Evolutionary conservation across 1,284 basidiomycete species (phyloP).

Genomic region (Hypsizygus ulmarius): DNA sequence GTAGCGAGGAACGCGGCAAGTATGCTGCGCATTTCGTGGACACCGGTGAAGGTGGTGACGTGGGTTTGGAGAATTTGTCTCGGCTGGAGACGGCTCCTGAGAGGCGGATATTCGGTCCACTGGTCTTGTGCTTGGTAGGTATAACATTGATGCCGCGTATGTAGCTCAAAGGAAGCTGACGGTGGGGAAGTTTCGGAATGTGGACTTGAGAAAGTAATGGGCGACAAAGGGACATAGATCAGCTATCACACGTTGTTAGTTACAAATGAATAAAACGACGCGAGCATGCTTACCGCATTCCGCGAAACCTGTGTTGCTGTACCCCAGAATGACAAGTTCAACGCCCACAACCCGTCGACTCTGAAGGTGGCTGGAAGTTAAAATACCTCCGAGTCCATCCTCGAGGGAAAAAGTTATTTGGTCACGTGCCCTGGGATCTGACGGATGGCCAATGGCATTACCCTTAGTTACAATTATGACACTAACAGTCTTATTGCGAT

Average conservation of each 20-base stretch:
- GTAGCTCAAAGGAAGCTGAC: slow-evolving; percentile 19
- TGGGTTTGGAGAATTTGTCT: slow-evolving; percentile 10
- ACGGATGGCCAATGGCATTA: neutral
- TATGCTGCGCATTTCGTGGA: slow-evolving; percentile 12
- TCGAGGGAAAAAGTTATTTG: slow-evolving; percentile 11
- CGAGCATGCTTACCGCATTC: slow-evolving; percentile 46
- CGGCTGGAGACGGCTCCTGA: slow-evolving; percentile 4
- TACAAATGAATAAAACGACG: slow-evolving; percentile 1
- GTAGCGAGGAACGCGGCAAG: neutral
- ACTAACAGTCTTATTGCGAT: too few species aligned
- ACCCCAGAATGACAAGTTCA: slow-evolving; percentile 14
- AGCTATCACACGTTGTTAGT: slow-evolving; percentile 32
- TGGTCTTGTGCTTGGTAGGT: neutral
- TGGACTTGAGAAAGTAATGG: slow-evolving; percentile 41
- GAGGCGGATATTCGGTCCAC: slow-evolving; percentile 1
- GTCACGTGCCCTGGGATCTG: slow-evolving; percentile 7
- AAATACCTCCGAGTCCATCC: neutral
- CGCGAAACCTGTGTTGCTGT: slow-evolving; percentile 30
- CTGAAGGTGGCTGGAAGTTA: slow-evolving; percentile 1
- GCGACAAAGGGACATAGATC: slow-evolving; percentile 62
- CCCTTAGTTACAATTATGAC: too few species aligned
- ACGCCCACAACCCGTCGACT: slow-evolving; percentile 16
- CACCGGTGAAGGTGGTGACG: slow-evolving; percentile 8
- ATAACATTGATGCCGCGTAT: slow-evolving; percentile 8
- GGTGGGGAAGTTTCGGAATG: slow-evolving; percentile 26